Evolutionary conservation across 768 basidiomycete species (phyloP).

Genomic region (Rossbeevera mucosa): DNA sequence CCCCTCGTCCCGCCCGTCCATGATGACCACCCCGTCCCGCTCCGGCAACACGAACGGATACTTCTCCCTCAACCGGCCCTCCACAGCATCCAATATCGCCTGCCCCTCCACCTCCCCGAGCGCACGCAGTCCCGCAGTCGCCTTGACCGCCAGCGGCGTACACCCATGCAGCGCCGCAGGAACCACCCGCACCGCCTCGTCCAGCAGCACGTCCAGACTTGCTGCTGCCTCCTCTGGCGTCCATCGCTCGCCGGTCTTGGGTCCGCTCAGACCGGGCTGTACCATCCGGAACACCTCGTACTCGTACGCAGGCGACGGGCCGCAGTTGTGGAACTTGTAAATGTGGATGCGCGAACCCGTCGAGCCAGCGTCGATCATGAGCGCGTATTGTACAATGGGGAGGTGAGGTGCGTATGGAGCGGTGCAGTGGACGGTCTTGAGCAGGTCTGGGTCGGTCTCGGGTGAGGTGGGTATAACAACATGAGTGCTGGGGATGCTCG

Average conservation of each 20-base stretch:
- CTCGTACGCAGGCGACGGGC: constrained; percentile 70
- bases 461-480: constrained; percentile 45
- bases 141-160: constrained; percentile 88
- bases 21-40: constrained; percentile 70
- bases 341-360: constrained; percentile 97
- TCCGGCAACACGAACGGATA: constrained; percentile 70
- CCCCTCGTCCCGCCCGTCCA: constrained; percentile 96
- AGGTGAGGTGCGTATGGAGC: constrained; percentile 43
- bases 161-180: constrained; percentile 59
- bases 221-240: constrained; percentile 68
- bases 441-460: constrained; percentile 70
- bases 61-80: constrained; percentile 45
- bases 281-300: constrained; percentile 89
- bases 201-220: constrained; percentile 72
- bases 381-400: constrained; percentile 81
- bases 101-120: constrained; percentile 58
- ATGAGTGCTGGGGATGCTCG: not conserved
- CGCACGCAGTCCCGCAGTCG: constrained; percentile 82
- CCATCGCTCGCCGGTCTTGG: constrained; percentile 14
- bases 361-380: constrained; percentile 98
- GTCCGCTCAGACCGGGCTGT: constrained; percentile 72
- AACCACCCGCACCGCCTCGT: constrained; percentile 75
- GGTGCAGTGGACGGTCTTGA: constrained; percentile 69
- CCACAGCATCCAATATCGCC: constrained; percentile 75
- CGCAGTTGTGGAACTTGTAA: constrained; percentile 96